Evolutionary conservation across 2,329 filamentous ascomycete genomes (phyloP).

Genomic region (Nothomitra cinnamomea): DNA sequence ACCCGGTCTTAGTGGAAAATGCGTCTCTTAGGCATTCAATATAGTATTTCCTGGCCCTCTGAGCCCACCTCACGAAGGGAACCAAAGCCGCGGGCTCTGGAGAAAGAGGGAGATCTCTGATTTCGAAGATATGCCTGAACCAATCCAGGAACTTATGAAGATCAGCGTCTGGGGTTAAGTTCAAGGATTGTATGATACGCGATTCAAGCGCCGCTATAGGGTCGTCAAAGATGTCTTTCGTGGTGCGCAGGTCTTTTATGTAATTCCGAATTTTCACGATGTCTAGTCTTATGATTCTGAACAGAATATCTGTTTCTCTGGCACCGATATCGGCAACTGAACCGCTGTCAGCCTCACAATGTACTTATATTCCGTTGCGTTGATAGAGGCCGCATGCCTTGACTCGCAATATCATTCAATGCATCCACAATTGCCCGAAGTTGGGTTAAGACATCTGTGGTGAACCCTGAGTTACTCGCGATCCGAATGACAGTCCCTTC

Average conservation of each 20-base stretch:
- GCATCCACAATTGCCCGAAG: constrained; percentile 12
- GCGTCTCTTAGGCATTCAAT: neutral
- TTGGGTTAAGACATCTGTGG: constrained; percentile 8
- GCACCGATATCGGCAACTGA: neutral
- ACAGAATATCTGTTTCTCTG: neutral
- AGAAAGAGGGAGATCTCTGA: neutral
- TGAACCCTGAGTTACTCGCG: constrained; percentile 17
- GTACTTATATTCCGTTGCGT: no score
- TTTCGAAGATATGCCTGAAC: neutral
- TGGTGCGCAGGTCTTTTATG: neutral
- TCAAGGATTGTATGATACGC: neutral
- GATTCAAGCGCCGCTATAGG: neutral
- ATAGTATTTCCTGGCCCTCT: neutral
- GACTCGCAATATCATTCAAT: constrained; percentile 14
- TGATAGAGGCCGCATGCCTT: constrained; percentile 14
- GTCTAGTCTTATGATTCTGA: neutral
- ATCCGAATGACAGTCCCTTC: constrained; percentile 15
- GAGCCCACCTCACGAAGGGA: neutral
- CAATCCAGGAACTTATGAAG: neutral
- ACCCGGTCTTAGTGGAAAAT: neutral
- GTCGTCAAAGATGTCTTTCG: neutral
- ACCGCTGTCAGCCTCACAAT: no score
- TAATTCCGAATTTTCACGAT: neutral
- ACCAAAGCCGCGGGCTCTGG: neutral
- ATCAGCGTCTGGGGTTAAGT: neutral